Conservation (phyloP, 2,329 filamentous ascomycete species). For the Colletotrichum scovillei region DNA sequence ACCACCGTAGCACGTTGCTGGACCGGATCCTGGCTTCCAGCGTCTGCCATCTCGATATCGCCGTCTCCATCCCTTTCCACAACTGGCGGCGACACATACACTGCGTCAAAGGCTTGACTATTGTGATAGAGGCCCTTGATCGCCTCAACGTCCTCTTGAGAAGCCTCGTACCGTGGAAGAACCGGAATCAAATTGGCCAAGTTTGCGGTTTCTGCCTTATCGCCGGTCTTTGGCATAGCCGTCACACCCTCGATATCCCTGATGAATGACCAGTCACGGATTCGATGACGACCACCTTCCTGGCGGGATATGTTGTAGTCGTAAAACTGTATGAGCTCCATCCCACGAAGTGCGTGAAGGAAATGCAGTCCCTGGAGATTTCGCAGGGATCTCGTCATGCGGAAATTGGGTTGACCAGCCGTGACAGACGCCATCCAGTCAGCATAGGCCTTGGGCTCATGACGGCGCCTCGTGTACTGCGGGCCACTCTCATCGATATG, state of each 20-base stretch:
- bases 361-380: slow-evolving; percentile 58
- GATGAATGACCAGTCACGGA: slow-evolving; percentile 47
- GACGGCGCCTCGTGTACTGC: slow-evolving; percentile 46
- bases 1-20: too few species aligned
- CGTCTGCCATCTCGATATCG: neutral
- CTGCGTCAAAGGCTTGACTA: slow-evolving; percentile 18
- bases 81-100: neutral
- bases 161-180: neutral
- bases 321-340: slow-evolving; percentile 53
- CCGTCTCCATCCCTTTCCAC: neutral
- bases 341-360: slow-evolving; percentile 55
- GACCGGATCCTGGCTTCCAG: neutral
- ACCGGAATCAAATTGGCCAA: slow-evolving; percentile 40
- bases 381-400: slow-evolving; percentile 49
- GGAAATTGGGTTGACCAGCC: slow-evolving; percentile 51
- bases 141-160: neutral
- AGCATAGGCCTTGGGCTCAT: slow-evolving; percentile 45
- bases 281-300: slow-evolving; percentile 14
- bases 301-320: slow-evolving; percentile 45
- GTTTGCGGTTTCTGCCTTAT: slow-evolving; percentile 10
- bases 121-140: neutral
- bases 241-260: slow-evolving; percentile 45
- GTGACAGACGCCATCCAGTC: slow-evolving; percentile 45
- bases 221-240: slow-evolving; percentile 38
- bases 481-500: slow-evolving; percentile 52